Conservation (phyloP, 208 protist genomes). For the Crithidia mellificae region DNA sequence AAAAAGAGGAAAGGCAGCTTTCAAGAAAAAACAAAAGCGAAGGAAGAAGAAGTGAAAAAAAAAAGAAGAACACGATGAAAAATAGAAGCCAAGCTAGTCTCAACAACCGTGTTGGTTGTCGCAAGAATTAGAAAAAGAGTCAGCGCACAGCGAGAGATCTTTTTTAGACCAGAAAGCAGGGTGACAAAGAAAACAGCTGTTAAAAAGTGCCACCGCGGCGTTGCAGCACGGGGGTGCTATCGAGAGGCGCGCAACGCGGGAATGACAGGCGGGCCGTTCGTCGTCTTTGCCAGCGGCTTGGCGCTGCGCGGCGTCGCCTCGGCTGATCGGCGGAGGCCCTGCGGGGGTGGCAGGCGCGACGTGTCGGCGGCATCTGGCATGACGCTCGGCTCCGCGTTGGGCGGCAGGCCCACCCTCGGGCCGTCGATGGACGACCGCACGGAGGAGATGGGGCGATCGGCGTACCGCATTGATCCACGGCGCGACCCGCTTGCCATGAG, state of each 20-base stretch:
- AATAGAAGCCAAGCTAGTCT: background rate
- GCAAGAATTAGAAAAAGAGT: too few relatives aligned
- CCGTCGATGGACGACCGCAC: conserved; percentile 9
- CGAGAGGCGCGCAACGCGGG: conserved; percentile 12
- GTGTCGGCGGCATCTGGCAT: conserved; percentile 8
- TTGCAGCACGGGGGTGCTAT: too few relatives aligned
- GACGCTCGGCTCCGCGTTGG: conserved; percentile 11
- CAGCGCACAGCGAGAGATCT: too few relatives aligned
- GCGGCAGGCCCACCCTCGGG: background rate
- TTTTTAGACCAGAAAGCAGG: too few relatives aligned
- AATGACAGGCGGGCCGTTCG: background rate
- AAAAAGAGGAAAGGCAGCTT: background rate
- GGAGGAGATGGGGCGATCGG: conserved; percentile 12
- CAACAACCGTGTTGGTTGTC: too few relatives aligned
- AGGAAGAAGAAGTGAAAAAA: conserved; percentile 7
- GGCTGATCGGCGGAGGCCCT: conserved; percentile 15
- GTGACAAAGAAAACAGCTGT: too few relatives aligned
- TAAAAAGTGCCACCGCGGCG: too few relatives aligned
- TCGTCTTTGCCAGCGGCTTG: background rate
- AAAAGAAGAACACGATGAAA: background rate
- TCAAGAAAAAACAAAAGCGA: conserved; percentile 3
- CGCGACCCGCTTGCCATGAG: background rate
- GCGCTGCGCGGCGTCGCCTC: background rate
- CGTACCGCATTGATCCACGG: conserved; percentile 10
- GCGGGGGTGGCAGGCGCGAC: conserved; percentile 6